phyloP scores from a whole-genome alignment of 495 filamentous ascomycete species.

The Podospora sp. region DNA sequence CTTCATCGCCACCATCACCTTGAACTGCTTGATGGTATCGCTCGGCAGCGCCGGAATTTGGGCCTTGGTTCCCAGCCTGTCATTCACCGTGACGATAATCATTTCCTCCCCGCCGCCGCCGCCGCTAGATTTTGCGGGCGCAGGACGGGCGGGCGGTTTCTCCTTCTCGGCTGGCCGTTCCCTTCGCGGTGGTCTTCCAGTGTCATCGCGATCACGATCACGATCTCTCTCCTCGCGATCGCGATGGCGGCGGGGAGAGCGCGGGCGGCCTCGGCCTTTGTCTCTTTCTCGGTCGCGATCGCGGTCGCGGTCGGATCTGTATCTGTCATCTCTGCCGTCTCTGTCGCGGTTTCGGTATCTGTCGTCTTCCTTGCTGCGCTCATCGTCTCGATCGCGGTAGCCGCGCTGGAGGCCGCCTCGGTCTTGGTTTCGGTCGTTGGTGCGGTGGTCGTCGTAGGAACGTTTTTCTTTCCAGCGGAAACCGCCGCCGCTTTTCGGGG shows the following conservation, averaged over 20 bases:
- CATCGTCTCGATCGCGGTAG: constrained; percentile 51
- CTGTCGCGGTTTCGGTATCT: constrained; percentile 23
- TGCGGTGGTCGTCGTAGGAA: constrained; percentile 51
- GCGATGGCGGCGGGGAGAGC: constrained; percentile 28
- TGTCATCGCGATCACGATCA: constrained; percentile 31
- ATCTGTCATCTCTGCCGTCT: constrained; percentile 17
- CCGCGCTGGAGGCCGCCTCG: constrained; percentile 51
- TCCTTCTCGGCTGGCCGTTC: constrained; percentile 9
- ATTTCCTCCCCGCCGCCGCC: constrained; percentile 64
- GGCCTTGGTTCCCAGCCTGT: constrained; percentile 87
- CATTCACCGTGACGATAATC: constrained; percentile 92
- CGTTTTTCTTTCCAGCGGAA: constrained; percentile 72
- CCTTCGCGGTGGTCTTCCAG: constrained; percentile 23
- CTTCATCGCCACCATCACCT: constrained; percentile 81
- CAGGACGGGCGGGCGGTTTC: constrained; percentile 23
- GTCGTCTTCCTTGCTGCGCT: constrained; percentile 28
- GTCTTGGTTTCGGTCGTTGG: constrained; percentile 37
- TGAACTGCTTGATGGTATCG: constrained; percentile 83
- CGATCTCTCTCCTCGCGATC: constrained; percentile 21
- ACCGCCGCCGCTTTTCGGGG: constrained; percentile 54
- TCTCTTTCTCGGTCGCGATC: constrained; percentile 23
- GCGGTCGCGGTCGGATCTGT: constrained; percentile 17
- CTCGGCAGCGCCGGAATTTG: constrained; percentile 82
- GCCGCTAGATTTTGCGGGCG: constrained; percentile 18
- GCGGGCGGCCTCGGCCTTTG: constrained; percentile 30